phyloP scores from a whole-genome alignment of 331 rosid genomes.

The Pyracantha coccinea region DNA sequence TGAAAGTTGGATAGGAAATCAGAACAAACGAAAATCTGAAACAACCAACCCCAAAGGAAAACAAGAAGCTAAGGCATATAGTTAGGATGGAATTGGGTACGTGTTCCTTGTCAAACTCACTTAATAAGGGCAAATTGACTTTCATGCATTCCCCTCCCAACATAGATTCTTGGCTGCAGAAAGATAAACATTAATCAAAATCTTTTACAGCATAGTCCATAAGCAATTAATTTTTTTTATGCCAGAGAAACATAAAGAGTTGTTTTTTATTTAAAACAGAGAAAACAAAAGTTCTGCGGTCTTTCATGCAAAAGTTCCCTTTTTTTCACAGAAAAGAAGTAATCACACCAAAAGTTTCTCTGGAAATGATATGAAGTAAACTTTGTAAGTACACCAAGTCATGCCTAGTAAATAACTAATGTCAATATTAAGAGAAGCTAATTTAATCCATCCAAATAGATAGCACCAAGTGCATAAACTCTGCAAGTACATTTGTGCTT shows the following conservation, averaged over 20 bases:
- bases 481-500: background rate
- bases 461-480: background rate
- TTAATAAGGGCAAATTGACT: conserved; percentile 78
- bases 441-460: background rate
- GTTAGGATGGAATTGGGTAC: background rate
- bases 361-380: background rate
- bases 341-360: background rate
- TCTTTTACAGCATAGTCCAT: background rate
- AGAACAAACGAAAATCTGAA: background rate
- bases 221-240: background rate
- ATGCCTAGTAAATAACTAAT: background rate
- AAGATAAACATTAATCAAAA: conserved; percentile 12
- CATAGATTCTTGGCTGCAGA: conserved; percentile 77
- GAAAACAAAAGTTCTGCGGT: background rate
- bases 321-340: background rate
- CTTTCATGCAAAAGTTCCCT: background rate
- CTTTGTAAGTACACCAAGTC: background rate
- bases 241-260: background rate
- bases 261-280: background rate
- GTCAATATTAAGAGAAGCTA: background rate
- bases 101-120: conserved; percentile 38
- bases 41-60: background rate
- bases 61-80: background rate
- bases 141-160: conserved; percentile 99
- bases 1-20: conserved; percentile 17